phyloP scores from a whole-genome alignment of 352 stramenopile genomes.

The Globisporangium orthogonon region DNA sequence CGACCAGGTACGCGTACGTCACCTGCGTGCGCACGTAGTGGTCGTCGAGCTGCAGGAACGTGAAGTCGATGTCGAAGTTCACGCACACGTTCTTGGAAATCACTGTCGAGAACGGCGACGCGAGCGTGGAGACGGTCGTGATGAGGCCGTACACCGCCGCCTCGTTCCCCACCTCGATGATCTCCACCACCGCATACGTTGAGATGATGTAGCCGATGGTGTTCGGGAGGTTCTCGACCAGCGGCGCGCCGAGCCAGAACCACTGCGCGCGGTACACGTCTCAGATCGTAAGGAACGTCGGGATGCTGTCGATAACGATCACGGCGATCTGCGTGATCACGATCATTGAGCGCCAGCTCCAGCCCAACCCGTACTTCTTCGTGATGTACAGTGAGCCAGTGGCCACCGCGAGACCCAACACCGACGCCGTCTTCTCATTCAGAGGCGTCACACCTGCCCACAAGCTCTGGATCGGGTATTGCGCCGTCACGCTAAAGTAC shows the following conservation, averaged over 20 bases:
- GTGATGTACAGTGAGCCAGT: constrained; percentile 4
- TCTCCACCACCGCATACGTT: constrained; percentile 17
- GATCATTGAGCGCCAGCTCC: constrained; percentile 47
- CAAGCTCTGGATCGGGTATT: constrained; percentile 33
- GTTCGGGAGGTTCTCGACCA: constrained; percentile 16
- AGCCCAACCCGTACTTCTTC: constrained; percentile 30
- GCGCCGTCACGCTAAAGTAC: constrained; percentile 31
- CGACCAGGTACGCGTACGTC: constrained; percentile 18
- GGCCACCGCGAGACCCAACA: constrained; percentile 12
- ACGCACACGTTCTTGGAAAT: constrained; percentile 11
- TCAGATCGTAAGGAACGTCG: constrained; percentile 24
- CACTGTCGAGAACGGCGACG: constrained; percentile 15
- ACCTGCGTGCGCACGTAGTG: constrained; percentile 15
- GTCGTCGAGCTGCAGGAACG: constrained; percentile 14
- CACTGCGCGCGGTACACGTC: constrained; percentile 27
- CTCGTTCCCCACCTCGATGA: constrained; percentile 19
- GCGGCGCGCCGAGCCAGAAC: constrained; percentile 24
- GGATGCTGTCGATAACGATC: constrained; percentile 16
- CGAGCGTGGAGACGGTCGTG: constrained; percentile 17
- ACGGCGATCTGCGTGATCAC: constrained; percentile 25
- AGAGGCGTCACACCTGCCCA: constrained; percentile 33
- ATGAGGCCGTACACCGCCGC: constrained; percentile 17
- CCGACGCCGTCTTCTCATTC: constrained; percentile 14
- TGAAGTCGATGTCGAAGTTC: constrained; percentile 12
- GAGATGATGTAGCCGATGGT: constrained; percentile 11